Base-by-base conservation (phyloP, 805 yeast genomes). In the Cyberlindnera maclurae region DNA sequence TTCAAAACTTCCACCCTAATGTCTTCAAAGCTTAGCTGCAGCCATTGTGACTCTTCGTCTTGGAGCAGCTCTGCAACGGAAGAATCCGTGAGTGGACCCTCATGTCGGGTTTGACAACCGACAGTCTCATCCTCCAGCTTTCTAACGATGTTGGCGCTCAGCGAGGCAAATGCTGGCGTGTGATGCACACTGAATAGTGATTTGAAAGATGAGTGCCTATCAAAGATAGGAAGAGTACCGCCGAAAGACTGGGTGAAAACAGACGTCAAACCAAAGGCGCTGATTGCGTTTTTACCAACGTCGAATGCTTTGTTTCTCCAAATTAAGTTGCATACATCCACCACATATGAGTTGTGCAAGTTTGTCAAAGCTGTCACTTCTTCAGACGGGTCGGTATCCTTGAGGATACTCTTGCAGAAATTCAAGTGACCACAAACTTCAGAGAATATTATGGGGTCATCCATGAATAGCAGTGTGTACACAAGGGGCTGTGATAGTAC, bases 251-350 rank as follows among this genome's bases (percentile, higher is more conserved):
- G 47, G 46, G 34, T 56, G 51, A 46, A 41, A 50, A 52, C 42
- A 67, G 45, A 26, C 46, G 62, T 18, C 45, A 52, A 15, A 57
- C 53, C 47, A 52, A 70, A n/a, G 39, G 51, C 27, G 65, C 52
- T 39, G 52, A 44, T 47, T 2, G 49, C 44, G 10, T 49, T 65
- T 57, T 51, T 53, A 2, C 51, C 42, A n/a, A 52, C 51, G 18
- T 63, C 63, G 44, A 75, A 68, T 1, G 77, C 73, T 47, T 63
- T 66, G 44, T 75, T 73, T 42, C 81, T 56, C 83, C 83, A 78
- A 0, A 72, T 34, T 12, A 70, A 59, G 41, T 78, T 77, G 43
- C 79, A 64, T 7, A 70, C 50, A 48, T 78, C 83, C 67, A 74
- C 69, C 9, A 77, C 69, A 41, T 68, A 72, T 0, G 75, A 57